Evolutionary conservation across 805 yeast genomes (phyloP).

Genomic region (Barnettozyma salicaria): DNA sequence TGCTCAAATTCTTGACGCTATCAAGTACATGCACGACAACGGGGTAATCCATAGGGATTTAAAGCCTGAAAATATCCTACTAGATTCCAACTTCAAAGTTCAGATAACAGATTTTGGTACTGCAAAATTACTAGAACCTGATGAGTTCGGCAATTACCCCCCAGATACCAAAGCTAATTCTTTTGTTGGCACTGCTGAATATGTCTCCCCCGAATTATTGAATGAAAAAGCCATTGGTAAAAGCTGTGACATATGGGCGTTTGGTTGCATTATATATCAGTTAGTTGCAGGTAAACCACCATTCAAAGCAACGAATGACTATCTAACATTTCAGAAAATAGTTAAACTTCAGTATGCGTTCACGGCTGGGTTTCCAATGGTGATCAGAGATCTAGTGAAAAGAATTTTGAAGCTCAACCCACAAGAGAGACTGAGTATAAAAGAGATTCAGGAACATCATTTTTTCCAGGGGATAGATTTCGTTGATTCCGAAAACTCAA

Average conservation of each 20-base stretch:
- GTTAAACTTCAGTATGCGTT: constrained; percentile 76
- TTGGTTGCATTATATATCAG: constrained; percentile 92
- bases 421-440: constrained; percentile 51
- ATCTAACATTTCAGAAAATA: constrained; percentile 74
- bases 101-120: constrained; percentile 84
- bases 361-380: constrained; percentile 77
- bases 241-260: constrained; percentile 98
- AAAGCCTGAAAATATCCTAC: constrained; percentile 74
- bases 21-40: constrained; percentile 62
- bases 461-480: constrained; percentile 57
- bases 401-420: constrained; percentile 61
- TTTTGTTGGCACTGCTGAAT: constrained; percentile 92
- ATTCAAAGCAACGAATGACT: constrained; percentile 78
- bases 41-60: constrained; percentile 80
- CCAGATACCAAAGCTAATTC: constrained; percentile 66
- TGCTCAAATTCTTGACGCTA: constrained; percentile 70
- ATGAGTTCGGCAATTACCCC: constrained; percentile 51
- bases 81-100: constrained; percentile 54
- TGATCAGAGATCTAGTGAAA: constrained; percentile 67
- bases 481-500: constrained; percentile 36
- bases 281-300: constrained; percentile 94
- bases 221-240: constrained; percentile 76
- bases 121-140: constrained; percentile 59
- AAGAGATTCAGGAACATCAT: constrained; percentile 53
- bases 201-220: constrained; percentile 81